Conservation (phyloP, 768 basidiomycete species). For the Russula emetica region DNA sequence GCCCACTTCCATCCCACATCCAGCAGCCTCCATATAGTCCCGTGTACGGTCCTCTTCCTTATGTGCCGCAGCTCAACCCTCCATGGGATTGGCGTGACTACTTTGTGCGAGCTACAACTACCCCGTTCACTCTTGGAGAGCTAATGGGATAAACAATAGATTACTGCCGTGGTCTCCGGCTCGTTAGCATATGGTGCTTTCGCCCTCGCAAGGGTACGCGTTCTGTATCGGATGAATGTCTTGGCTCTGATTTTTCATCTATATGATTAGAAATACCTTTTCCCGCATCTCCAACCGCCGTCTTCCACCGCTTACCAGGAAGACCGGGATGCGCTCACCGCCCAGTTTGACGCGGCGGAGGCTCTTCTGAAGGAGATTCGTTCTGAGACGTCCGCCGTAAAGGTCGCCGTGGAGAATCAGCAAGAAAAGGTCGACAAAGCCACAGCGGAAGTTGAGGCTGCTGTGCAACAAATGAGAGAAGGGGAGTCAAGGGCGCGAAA, state of each 20-base stretch:
- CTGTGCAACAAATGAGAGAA: slow-evolving; percentile 70
- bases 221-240: not conserved
- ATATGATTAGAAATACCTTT: slow-evolving; percentile 71
- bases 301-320: slow-evolving; percentile 83
- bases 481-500: slow-evolving; percentile 75
- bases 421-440: slow-evolving; percentile 65
- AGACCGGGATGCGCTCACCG: slow-evolving; percentile 76
- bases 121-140: slow-evolving; percentile 23
- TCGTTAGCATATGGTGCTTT: slow-evolving; percentile 75
- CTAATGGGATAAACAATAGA: slow-evolving; percentile 44
- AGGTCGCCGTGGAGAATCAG: slow-evolving; percentile 71
- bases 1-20: slow-evolving; percentile 19
- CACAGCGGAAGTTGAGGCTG: slow-evolving; percentile 65
- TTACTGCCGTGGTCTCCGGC: slow-evolving; percentile 89
- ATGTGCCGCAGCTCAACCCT: slow-evolving; percentile 43
- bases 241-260: slow-evolving; percentile 8
- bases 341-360: slow-evolving; percentile 88
- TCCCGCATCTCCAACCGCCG: slow-evolving; percentile 89
- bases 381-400: slow-evolving; percentile 66
- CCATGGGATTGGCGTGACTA: slow-evolving; percentile 96
- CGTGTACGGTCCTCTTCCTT: slow-evolving; percentile 45
- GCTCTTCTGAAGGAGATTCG: slow-evolving; percentile 77
- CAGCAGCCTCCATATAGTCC: slow-evolving; percentile 37
- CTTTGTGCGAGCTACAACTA: slow-evolving; percentile 58
- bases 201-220: slow-evolving; percentile 68